Conservation (phyloP, 1,284 basidiomycete genomes). For the Malassezia pachydermatis region DNA sequence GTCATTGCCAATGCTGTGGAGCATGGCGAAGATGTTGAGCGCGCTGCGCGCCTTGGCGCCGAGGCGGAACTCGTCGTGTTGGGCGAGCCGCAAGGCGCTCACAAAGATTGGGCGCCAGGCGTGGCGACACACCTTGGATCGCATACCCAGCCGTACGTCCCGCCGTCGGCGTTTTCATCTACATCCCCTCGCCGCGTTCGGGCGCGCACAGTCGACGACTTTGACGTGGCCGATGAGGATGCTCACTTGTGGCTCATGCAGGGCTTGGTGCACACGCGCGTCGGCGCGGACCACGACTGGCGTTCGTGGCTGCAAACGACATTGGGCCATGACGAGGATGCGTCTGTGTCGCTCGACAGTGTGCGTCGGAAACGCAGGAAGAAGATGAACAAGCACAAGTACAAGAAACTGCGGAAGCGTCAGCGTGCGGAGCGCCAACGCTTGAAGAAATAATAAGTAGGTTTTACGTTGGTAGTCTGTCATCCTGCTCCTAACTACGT, state of each 20-base stretch:
- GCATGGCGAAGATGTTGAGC: conserved; percentile 37
- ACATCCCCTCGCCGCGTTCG: neutral
- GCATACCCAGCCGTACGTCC: conserved; percentile 34
- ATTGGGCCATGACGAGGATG: conserved; percentile 20
- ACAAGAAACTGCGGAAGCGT: conserved; percentile 44
- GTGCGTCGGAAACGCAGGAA: conserved; percentile 44
- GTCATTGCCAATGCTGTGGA: conserved; percentile 38
- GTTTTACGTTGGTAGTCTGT: too few relatives aligned
- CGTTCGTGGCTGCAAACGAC: conserved; percentile 28
- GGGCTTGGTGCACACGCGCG: conserved; percentile 37
- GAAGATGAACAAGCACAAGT: conserved; percentile 49
- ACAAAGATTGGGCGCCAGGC: conserved; percentile 35
- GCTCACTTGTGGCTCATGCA: conserved; percentile 41
- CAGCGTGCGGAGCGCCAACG: conserved; percentile 42
- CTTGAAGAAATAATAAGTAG: conserved; percentile 29
- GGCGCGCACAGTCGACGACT: neutral
- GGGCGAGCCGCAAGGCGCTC: conserved; percentile 40
- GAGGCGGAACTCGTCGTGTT: conserved; percentile 45
- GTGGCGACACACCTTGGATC: conserved; percentile 41
- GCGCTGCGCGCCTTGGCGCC: conserved; percentile 36
- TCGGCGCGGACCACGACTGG: conserved; percentile 36
- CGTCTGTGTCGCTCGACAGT: conserved; percentile 35
- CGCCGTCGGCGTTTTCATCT: conserved; percentile 18
- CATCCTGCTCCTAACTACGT: too few relatives aligned
- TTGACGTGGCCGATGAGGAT: conserved; percentile 26